Base-by-base conservation (phyloP, 306 rosid species). In the Pachyrhizus erosus region DNA sequence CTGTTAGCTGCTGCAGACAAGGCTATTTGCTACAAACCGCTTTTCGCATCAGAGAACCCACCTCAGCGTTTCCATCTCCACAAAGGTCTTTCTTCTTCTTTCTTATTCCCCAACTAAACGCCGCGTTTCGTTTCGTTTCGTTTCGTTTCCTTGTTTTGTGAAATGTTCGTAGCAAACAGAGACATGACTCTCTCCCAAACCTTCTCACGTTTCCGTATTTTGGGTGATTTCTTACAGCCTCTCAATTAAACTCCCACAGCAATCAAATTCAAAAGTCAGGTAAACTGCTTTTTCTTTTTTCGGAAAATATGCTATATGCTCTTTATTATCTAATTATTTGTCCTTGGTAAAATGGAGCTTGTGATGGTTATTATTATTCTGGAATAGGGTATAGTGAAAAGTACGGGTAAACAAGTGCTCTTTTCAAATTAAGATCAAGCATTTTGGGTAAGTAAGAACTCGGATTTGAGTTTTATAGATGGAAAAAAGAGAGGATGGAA, bases 181-280 rank as follows among this genome's bases (percentile, higher is more conserved):
- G 10, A 57, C 27, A 58, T 17, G 34, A 0, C n/a, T 24, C 34
- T 58, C 66, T 60, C 4, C 7, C 6, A 62, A 62, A 6, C 21
- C 20, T 64, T 31, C 70, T 62, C 70, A 31, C 42, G 3, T 62
- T 62, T 61, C 3, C 42, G 9, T 62, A 62, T 29, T 29, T 61
- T 26, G 39, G 39, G 26, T 14, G 5, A 13, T 61, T 62, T 54
- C 34, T 70, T 39, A 4, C 79, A 87, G 86, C 48, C 52, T 66
- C 79, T 66, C 84, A 0, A 33, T 57, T 66, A 76, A 80, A 45
- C 66, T 33, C 49, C 65, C 73, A 34, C 46, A 34, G 15, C 81
- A 67, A 77, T 55, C 82, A 46, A 18, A 57, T 58, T 39, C 86
- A 37, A 68, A 67, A 67, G 13, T 77, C 68, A 48, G 90, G 87